Base-by-base conservation (phyloP, 2,329 filamentous ascomycete species). In the Colletotrichum tabaci region DNA sequence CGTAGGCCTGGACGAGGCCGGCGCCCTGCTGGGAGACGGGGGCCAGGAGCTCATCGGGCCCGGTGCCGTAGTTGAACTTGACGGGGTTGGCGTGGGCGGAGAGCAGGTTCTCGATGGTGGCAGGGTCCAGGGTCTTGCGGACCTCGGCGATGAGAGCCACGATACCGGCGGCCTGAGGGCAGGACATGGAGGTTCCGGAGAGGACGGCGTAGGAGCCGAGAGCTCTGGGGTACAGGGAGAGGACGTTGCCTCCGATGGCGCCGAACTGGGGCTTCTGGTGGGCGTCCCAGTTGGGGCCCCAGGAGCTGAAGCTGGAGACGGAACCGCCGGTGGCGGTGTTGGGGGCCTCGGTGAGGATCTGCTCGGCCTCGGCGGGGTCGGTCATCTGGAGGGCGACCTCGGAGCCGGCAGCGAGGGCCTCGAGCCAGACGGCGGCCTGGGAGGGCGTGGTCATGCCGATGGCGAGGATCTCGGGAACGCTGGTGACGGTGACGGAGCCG, bases 201-300 rank as follows among this genome's bases (percentile, higher is more conserved):
- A 85, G 79, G 1, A 90, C 84, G 26, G 83, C 84, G 63, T 90
- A 91, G 40, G 80, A 79, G 30, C 86, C 86, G 42, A 82, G 76
- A 4, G 79, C 79, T 4, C 69, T 58, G 42, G 87, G 88, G 73
- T 83, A 91, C 0, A 89, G 91, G 12, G 88, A 90, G 35, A 91
- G 79, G 56, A 91, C 90, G 61, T 84, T 83, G 58, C 88, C 88
- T 46, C 89, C 89, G 3, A 88, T 86, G 1, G 87, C 82, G n/a
- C 84, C 86, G 52, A 90, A 78, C 74, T 90, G 84, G 0, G 89
- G 88, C 78, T 89, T 89, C 58, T 87, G 78, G 56, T 87, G 84
- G 73, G 89, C 82, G 75, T 91, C 89, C 77, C 85, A 91, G 3
- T 86, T 89, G 2, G 90, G 90, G 9, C 89, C 89, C 89, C 89